phyloP scores from a whole-genome alignment of 305 asterid species.

The Plantago rigida region DNA sequence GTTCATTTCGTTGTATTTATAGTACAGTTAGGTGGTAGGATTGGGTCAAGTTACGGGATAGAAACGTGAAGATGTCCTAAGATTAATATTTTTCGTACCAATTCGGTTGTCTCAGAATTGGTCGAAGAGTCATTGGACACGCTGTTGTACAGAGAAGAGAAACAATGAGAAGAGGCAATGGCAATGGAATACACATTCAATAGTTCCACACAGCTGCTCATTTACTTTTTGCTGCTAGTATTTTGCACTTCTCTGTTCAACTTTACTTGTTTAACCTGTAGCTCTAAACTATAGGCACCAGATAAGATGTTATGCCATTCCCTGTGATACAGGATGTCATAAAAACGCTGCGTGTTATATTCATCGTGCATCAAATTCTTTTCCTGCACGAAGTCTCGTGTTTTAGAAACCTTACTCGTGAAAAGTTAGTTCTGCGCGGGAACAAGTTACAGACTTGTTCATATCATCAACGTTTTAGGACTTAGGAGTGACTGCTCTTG shows the following conservation, averaged over 20 bases:
- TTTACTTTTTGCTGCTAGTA: constrained; percentile 5
- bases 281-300: background rate
- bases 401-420: too few relatives aligned
- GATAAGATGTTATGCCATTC: too few relatives aligned
- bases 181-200: constrained; percentile 12
- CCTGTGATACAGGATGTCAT: too few relatives aligned
- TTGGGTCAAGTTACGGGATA: background rate
- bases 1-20: constrained; percentile 14
- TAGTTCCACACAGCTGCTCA: constrained; percentile 15
- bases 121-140: constrained; percentile 10
- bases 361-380: too few relatives aligned
- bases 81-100: constrained; percentile 7
- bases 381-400: too few relatives aligned
- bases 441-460: too few relatives aligned
- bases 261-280: background rate
- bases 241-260: constrained; percentile 8
- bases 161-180: constrained; percentile 2
- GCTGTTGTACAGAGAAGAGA: constrained; percentile 16
- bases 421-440: too few relatives aligned
- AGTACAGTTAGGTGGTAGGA: constrained; percentile 10
- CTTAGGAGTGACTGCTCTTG: too few relatives aligned
- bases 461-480: too few relatives aligned
- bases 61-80: background rate
- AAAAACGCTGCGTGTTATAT: too few relatives aligned
- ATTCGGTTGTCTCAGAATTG: constrained; percentile 14